A percentile compares a stretch with the other conserved stretches of the same genome.
These are phyloP conservation scores for Luvunga scandens DNA, from an alignment of 345 rosid species.

Conservation along the genomic window DNA sequence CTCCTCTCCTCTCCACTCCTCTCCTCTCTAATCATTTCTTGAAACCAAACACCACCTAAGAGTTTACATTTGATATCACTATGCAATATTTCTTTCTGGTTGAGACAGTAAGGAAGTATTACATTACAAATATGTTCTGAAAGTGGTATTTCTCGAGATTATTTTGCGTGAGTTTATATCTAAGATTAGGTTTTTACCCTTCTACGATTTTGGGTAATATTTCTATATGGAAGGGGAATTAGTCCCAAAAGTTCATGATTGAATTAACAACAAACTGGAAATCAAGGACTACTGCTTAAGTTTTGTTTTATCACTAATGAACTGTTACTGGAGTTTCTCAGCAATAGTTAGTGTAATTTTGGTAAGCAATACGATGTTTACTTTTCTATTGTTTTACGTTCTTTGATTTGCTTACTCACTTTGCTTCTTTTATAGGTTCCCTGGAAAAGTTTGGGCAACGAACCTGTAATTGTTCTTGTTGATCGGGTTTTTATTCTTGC, in stretches of 20 bases:
- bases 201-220: background rate
- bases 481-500: conserved; percentile 95
- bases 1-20: no score
- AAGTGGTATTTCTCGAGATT: background rate
- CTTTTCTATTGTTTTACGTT: conserved; percentile 3
- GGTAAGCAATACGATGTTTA: background rate
- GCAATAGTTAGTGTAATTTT: background rate
- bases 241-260: background rate
- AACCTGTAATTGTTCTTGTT: conserved; percentile 88
- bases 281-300: background rate
- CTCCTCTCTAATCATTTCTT: no score
- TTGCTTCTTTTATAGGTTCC: conserved; percentile 63
- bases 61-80: background rate
- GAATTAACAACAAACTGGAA: background rate
- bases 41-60: no score
- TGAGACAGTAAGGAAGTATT: background rate
- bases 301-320: background rate
- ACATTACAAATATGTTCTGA: background rate
- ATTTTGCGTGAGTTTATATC: background rate
- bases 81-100: background rate
- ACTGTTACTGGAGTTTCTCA: background rate
- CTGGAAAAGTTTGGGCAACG: conserved; percentile 97
- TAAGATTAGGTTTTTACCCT: background rate
- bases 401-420: background rate
- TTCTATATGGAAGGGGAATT: background rate